Evolutionary conservation across 495 filamentous ascomycete species (phyloP), one percentile per base, ranked within the genome.

Genomic region (Letharia lupina): DNA sequence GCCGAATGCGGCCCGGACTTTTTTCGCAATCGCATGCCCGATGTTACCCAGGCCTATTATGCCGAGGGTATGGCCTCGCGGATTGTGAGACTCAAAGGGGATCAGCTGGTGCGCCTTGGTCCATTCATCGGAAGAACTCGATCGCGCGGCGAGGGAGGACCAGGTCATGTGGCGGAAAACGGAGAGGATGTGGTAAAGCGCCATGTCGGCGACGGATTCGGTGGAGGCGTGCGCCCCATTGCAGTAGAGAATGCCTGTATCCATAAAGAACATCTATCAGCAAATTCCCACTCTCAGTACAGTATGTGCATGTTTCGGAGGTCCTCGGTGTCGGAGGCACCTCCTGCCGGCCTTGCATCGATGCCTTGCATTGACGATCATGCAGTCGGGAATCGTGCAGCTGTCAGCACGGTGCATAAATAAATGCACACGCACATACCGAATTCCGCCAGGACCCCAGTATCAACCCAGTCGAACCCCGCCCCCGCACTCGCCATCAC

Each of bases 381-480:
- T 54, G 35, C 61, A 16, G 12, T 33, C 50, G 42, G 33, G 5
- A 3, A 45, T 54, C 50, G 50, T 12, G 50, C 50, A 54, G 50
- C 23, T 54, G 50, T 54, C 50, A 35, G 31, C 54, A 57, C 52
- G 12, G 0, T 35, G 52, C 52, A 50, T 28, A 8, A 54, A 54
- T 33, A 13, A 28, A 61, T 42, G 23, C 42, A 47, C 40, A 62
- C 18, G 37, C 39, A 69, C 81, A 65, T 78, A 90, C 89, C 89
- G 71, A 77, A 79, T 72, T 87, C 81, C 9, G 85, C 89, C 67
- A 91, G 72, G n/a, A 82, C 69, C 71, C 83, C 79, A 31, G 84
- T 86, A 71, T 93, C 86, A 42, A 85, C 88, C 88, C 89, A 91
- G 73, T 91, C 89, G 69, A 86, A 91, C 5, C 87, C 89, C 18